Conservation (phyloP, 148 eudicot species). For the Chenopodium album region DNA sequence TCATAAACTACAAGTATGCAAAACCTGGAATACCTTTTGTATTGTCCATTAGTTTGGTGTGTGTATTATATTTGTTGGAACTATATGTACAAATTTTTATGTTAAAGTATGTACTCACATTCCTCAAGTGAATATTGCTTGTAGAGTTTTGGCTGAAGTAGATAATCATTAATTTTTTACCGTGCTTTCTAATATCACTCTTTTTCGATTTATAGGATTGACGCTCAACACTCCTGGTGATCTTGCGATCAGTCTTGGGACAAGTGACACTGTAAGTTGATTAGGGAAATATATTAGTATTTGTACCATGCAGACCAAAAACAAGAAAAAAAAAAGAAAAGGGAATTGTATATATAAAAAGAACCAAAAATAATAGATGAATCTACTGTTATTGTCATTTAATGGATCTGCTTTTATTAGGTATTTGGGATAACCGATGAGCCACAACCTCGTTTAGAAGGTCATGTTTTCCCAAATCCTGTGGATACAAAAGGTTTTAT, state of each 20-base stretch:
- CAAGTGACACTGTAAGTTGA: conserved; percentile 91
- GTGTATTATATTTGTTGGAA: background rate
- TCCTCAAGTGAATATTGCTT: background rate
- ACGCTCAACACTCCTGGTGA: conserved; percentile 90
- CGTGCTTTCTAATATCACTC: background rate
- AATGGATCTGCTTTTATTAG: conserved; percentile 32
- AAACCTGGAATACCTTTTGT: background rate
- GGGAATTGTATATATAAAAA: background rate
- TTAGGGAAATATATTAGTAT: background rate
- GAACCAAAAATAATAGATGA: background rate
- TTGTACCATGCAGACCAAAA: background rate
- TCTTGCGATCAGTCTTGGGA: conserved; percentile 94
- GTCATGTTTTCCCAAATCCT: conserved; percentile 94
- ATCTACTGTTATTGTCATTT: background rate
- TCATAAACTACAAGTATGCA: background rate
- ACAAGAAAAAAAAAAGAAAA: background rate
- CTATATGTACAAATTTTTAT: background rate
- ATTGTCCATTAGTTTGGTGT: background rate
- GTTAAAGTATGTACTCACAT: background rate
- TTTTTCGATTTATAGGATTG: conserved; percentile 50
- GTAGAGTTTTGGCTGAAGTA: background rate
- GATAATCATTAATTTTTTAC: background rate
- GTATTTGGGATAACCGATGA: conserved; percentile 82
- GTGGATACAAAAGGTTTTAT: conserved; percentile 79
- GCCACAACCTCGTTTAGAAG: conserved; percentile 75